Percentiles rank a stretch among this genome's conserved stretches.
Evolutionary conservation across 2,329 filamentous ascomycete genomes (phyloP).

Genomic region (Metarhizium rileyi): DNA sequence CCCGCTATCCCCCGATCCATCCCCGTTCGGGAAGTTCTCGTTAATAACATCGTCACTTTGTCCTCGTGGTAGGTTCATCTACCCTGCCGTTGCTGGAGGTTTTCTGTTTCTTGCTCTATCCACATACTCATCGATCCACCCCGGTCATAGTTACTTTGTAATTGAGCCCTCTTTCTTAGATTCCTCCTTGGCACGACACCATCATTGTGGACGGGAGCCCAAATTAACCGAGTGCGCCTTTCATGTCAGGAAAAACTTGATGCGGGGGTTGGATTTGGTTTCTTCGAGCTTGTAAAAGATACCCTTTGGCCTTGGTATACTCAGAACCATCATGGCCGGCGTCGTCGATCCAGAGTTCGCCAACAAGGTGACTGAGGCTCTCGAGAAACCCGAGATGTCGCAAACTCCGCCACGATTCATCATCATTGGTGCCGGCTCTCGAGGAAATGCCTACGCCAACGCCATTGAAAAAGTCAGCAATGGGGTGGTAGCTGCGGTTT

Average conservation of each 20-base stretch:
- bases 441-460: constrained; percentile 64
- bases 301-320: neutral
- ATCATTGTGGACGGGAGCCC: neutral
- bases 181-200: neutral
- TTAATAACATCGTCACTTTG: neutral
- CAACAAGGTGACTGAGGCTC: constrained; percentile 15
- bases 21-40: neutral
- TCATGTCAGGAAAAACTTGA: neutral
- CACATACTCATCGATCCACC: neutral
- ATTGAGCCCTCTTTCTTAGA: neutral
- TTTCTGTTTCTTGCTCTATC: neutral
- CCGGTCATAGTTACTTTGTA: neutral
- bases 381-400: constrained; percentile 35
- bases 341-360: constrained; percentile 16
- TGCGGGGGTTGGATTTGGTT: neutral
- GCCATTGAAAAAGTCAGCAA: constrained; percentile 56
- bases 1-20: neutral
- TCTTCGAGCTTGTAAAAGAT: neutral
- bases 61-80: neutral
- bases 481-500: constrained; percentile 65
- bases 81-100: neutral
- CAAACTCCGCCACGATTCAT: constrained; percentile 54
- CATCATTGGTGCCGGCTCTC: constrained; percentile 73
- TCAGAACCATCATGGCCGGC: constrained; percentile 11
- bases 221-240: neutral